Percentiles rank a stretch among this genome's conserved stretches.
Evolutionary conservation across 2,329 filamentous ascomycete species (phyloP).

Genomic region (Lecanosticta acicola): DNA sequence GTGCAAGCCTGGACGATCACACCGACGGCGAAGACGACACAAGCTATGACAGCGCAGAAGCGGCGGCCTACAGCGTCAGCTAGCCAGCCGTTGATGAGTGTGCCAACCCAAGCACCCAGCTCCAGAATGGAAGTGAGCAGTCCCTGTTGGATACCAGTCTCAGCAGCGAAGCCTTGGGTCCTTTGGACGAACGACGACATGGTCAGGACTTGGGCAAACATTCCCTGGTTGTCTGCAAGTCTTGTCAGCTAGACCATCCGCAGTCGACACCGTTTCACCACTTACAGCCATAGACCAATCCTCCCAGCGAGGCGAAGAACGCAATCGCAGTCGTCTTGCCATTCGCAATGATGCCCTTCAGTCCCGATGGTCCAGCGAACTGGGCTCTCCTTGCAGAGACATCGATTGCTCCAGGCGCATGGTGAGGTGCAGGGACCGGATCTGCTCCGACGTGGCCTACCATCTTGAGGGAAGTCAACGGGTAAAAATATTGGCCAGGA

Average conservation of each 20-base stretch:
- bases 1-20: slow-evolving; percentile 55
- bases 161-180: slow-evolving; percentile 27
- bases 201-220: slow-evolving; percentile 62
- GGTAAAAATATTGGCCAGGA: too few relatives aligned
- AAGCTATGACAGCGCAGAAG: slow-evolving; percentile 62
- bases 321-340: slow-evolving; percentile 36
- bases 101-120: slow-evolving; percentile 70
- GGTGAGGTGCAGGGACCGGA: neutral
- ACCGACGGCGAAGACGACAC: slow-evolving; percentile 61
- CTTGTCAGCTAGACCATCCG: neutral
- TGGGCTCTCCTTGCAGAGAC: slow-evolving; percentile 21
- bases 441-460: too few relatives aligned
- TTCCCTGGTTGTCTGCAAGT: slow-evolving; percentile 71
- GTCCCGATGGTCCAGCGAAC: slow-evolving; percentile 21
- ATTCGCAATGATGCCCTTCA: slow-evolving; percentile 22
- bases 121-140: slow-evolving; percentile 61
- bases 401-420: neutral
- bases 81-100: slow-evolving; percentile 63
- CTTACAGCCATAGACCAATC: slow-evolving; percentile 51
- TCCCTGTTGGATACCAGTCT: slow-evolving; percentile 29
- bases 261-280: neutral
- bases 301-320: slow-evolving; percentile 48
- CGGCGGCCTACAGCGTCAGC: slow-evolving; percentile 64
- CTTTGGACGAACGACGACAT: slow-evolving; percentile 41
- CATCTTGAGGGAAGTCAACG: too few relatives aligned